phyloP scores from a whole-genome alignment of 495 filamentous ascomycete genomes.

The Hypoxylon trugodes region DNA sequence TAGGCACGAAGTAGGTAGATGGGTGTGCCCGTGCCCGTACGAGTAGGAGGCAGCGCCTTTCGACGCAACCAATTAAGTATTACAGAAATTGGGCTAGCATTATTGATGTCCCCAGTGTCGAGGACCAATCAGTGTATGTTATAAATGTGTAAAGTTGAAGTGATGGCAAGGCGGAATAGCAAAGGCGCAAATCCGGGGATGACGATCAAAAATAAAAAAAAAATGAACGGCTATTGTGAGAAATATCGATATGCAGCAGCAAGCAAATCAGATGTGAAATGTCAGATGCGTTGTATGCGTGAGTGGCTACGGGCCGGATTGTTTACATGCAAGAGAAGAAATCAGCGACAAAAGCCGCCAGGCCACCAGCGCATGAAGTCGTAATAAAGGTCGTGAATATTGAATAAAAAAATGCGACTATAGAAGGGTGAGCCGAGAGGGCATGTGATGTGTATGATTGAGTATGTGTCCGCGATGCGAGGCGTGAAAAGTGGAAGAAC shows the following conservation, averaged over 20 bases:
- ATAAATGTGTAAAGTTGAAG: slow-evolving; percentile 6
- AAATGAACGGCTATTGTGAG: neutral
- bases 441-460: slow-evolving; percentile 35
- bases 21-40: neutral
- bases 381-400: slow-evolving; percentile 23
- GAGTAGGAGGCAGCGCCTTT: slow-evolving; percentile 25
- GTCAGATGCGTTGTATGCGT: neutral
- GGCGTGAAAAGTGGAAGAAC: slow-evolving; percentile 42
- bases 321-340: slow-evolving; percentile 18
- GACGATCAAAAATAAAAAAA: slow-evolving; percentile 9
- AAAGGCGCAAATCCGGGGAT: neutral
- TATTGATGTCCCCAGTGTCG: slow-evolving; percentile 6
- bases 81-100: slow-evolving; percentile 25
- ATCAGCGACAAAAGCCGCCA: slow-evolving; percentile 1
- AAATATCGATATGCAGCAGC: slow-evolving; percentile 30
- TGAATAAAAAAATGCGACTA: slow-evolving; percentile 24
- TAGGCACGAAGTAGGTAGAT: slow-evolving; percentile 1
- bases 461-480: slow-evolving; percentile 39
- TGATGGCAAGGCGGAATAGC: slow-evolving; percentile 2
- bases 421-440: slow-evolving; percentile 22
- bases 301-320: slow-evolving; percentile 22
- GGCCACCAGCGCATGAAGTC: neutral
- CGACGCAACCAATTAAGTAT: slow-evolving; percentile 34
- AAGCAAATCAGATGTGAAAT: slow-evolving; percentile 17
- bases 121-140: neutral